phyloP scores from a whole-genome alignment of 768 basidiomycete species.

The Boletus edulis region DNA sequence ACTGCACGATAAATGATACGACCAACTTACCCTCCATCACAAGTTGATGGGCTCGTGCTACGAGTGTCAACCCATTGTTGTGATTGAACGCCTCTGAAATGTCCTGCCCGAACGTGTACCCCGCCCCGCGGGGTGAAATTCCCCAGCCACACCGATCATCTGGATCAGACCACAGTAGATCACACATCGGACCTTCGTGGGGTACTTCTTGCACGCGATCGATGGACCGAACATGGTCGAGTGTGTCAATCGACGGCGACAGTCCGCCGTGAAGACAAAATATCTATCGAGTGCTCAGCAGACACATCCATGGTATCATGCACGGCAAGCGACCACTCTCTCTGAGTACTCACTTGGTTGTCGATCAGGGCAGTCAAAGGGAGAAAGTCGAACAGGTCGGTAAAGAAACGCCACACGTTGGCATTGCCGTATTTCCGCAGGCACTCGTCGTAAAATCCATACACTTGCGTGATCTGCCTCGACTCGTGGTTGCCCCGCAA shows the following conservation, averaged over 20 bases:
- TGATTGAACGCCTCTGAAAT: constrained; percentile 99
- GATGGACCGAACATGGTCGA: constrained; percentile 98
- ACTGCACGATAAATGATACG: background rate
- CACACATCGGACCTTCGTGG: constrained; percentile 99
- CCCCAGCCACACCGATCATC: constrained; percentile 99
- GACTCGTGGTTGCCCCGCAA: constrained; percentile 98
- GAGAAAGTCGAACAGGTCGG: constrained; percentile 97
- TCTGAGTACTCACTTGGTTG: constrained; percentile 78
- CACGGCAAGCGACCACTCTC: background rate
- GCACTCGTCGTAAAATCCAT: constrained; percentile 99
- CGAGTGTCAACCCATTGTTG: constrained; percentile 95
- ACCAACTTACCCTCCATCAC: constrained; percentile 87
- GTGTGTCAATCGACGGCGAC: constrained; percentile 98
- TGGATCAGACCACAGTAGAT: constrained; percentile 98
- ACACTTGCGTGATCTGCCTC: constrained; percentile 99
- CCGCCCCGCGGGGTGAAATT: constrained; percentile 97
- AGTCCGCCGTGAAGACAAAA: constrained; percentile 98
- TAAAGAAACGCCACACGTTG: constrained; percentile 99
- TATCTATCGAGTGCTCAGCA: constrained; percentile 56
- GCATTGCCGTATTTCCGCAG: constrained; percentile 99
- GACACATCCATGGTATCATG: background rate
- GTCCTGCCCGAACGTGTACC: constrained; percentile 99
- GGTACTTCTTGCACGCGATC: constrained; percentile 99
- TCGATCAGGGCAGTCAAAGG: constrained; percentile 98
- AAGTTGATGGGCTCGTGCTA: constrained; percentile 90